A percentile compares a stretch with the other conserved stretches of the same genome.
Evolutionary conservation across 176 grass and related monocot genomes (phyloP).

Genomic region (Eleusine indica): DNA sequence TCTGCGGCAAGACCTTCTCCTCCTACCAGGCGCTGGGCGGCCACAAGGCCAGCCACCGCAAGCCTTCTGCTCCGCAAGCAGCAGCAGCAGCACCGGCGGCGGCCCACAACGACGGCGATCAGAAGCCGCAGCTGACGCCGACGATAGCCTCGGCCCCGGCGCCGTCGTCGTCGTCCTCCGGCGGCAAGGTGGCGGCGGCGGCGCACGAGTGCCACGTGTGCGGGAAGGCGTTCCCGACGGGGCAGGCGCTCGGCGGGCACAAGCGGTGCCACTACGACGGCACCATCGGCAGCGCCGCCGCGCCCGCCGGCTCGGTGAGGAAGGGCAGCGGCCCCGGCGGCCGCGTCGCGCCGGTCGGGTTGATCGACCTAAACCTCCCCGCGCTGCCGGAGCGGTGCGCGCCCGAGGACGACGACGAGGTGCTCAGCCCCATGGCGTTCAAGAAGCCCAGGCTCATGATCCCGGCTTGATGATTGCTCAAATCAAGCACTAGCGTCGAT

Average conservation of each 20-base stretch:
- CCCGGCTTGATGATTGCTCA: slow-evolving; percentile 21
- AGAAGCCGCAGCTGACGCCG: not conserved
- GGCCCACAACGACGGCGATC: not conserved
- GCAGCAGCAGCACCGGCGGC: not conserved
- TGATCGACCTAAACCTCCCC: slow-evolving; percentile 83
- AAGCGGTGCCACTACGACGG: slow-evolving; percentile 91
- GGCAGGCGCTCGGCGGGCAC: slow-evolving; percentile 89
- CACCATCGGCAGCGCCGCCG: slow-evolving; percentile 53
- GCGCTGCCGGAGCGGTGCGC: slow-evolving; percentile 48
- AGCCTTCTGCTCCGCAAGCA: not conserved
- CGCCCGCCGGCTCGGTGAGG: not conserved
- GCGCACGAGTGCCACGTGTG: slow-evolving; percentile 78
- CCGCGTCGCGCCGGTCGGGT: not conserved
- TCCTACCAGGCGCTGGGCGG: slow-evolving; percentile 92
- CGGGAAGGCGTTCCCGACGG: slow-evolving; percentile 74
- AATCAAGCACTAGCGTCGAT: not conserved
- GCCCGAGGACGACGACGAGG: slow-evolving; percentile 58
- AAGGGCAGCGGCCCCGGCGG: not conserved
- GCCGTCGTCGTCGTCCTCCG: slow-evolving; percentile 37
- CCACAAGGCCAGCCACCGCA: slow-evolving; percentile 92
- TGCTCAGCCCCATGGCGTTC: slow-evolving; percentile 74
- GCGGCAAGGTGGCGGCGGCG: not conserved
- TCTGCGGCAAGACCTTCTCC: slow-evolving; percentile 83
- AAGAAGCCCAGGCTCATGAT: slow-evolving; percentile 88
- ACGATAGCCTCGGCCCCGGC: not conserved